These are phyloP conservation scores for Evansstolkia leycettana DNA, from an alignment of 495 filamentous ascomycete species.

Conservation along the genomic window DNA sequence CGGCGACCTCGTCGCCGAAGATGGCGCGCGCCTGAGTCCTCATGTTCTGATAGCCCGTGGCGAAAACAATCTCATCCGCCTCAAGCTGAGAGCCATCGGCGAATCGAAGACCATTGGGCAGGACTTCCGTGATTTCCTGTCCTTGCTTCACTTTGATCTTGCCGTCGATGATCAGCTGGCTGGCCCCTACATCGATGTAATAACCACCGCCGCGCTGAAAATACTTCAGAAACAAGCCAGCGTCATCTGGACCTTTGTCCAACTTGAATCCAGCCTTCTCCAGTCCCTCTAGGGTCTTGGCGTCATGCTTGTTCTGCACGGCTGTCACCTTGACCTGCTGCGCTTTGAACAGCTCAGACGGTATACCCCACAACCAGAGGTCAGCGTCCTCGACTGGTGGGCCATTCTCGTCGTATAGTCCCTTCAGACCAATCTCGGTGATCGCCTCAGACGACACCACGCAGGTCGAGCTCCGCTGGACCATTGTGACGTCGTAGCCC, in stretches of 20 bases:
- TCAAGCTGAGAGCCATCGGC: constrained; percentile 53
- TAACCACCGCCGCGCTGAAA: constrained; percentile 65
- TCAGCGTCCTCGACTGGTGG: constrained; percentile 51
- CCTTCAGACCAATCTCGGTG: constrained; percentile 38
- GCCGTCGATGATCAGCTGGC: constrained; percentile 59
- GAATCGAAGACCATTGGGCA: constrained; percentile 48
- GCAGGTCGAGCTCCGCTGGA: constrained; percentile 66
- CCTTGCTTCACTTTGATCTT: constrained; percentile 69
- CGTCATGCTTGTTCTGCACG: constrained; percentile 30
- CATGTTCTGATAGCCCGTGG: constrained; percentile 82
- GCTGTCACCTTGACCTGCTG: constrained; percentile 41
- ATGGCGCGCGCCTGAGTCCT: constrained; percentile 43
- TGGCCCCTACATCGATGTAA: constrained; percentile 66
- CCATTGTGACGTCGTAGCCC: constrained; percentile 72
- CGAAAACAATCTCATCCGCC: constrained; percentile 73
- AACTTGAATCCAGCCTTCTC: constrained; percentile 54
- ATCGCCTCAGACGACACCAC: constrained; percentile 49
- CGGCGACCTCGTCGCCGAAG: constrained; percentile 59
- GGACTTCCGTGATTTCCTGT: constrained; percentile 47
- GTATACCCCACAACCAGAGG: constrained; percentile 39
- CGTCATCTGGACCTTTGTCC: constrained; percentile 51
- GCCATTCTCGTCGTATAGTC: constrained; percentile 49
- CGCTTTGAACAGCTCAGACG: constrained; percentile 44
- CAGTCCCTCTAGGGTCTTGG: constrained; percentile 46
- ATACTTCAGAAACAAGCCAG: constrained; percentile 65